Base-by-base conservation (phyloP, 208 protist species). In the Leishmania lainsoni region DNA sequence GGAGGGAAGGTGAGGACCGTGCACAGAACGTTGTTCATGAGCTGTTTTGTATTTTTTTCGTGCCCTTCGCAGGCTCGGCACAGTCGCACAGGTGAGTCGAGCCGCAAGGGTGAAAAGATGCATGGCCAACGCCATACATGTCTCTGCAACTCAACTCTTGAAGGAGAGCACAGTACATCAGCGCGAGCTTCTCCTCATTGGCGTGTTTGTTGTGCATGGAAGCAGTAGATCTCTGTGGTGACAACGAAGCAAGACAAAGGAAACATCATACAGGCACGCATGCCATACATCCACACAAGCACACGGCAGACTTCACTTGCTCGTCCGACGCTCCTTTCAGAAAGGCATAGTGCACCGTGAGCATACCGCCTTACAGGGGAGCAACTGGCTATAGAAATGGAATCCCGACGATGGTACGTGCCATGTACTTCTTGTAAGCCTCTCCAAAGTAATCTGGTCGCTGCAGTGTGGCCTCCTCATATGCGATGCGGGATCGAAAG, bases 361-460 rank as follows among this genome's bases (percentile, higher is more conserved):
- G 48, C 16, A 52, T 35, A 14, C 32, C 9, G 12, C 3, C 17
- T 35, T 20, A 73, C 0, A 45, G 1, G 22, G 48, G 3, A 35
- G 22, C 29, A 16, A 10, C 69, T 32, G 17, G n/a, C 58, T 77
- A 77, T 56, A 77, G 16, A 51, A 99, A 94, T 16, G 98, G 98
- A 78, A 99, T 99, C 29, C 95, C 93, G 45, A 96, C 86, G 76
- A 84, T 82, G 8, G 94, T 96, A 48, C 77, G 78, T 17, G 48
- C 74, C 61, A 85, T 87, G 81, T 99, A 99, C 10, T 70, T 81
- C 35, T 76, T 83, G 87, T 99, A 99, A 45, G 81, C 52, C 5
- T 95, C 83, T 8, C 97, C 97, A 90, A 99, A 99, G 84, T 97
- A 98, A 26, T 94, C 87, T 4, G 87, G 79, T 35, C 85, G 76